Evolutionary conservation across 352 stramenopile species (phyloP).

Genomic region (Globisporangium alternatum): DNA sequence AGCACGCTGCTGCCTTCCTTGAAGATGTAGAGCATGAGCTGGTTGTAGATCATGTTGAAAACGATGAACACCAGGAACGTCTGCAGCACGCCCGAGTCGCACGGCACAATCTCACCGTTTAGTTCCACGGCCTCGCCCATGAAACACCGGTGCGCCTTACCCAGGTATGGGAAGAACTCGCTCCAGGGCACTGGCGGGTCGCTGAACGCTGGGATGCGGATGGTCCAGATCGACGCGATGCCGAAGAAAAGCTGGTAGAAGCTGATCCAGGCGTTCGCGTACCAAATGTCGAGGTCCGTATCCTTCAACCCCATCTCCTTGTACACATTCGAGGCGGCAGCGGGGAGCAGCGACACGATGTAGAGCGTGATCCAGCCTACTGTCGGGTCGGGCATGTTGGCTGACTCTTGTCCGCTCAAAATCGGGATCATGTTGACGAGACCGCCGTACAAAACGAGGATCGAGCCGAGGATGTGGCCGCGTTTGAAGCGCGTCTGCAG

Average conservation of each 20-base stretch:
- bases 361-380: constrained; percentile 77
- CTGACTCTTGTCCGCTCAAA: constrained; percentile 56
- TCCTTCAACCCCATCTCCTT: constrained; percentile 89
- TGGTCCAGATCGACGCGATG: constrained; percentile 69
- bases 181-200: constrained; percentile 73
- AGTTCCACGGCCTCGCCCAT: constrained; percentile 68
- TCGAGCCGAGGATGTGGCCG: constrained; percentile 79
- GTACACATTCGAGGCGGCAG: constrained; percentile 82
- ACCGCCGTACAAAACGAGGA: constrained; percentile 82
- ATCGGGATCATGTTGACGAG: constrained; percentile 84
- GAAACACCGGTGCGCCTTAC: constrained; percentile 74
- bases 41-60: constrained; percentile 70
- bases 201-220: constrained; percentile 77
- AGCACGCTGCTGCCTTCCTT: constrained; percentile 87
- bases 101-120: constrained; percentile 49
- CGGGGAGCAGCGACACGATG: constrained; percentile 67
- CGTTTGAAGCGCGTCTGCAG: constrained; percentile 79
- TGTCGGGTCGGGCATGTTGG: constrained; percentile 74
- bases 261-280: constrained; percentile 84
- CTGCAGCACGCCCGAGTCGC: constrained; percentile 63
- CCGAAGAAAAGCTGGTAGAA: constrained; percentile 82
- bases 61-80: constrained; percentile 81
- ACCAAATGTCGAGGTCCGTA: constrained; percentile 87
- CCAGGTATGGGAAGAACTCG: constrained; percentile 65
- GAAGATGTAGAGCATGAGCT: constrained; percentile 90